These are phyloP conservation scores for Haberlea rhodopensis DNA, from an alignment of 257 asterid genomes.

Conservation along the genomic window DNA sequence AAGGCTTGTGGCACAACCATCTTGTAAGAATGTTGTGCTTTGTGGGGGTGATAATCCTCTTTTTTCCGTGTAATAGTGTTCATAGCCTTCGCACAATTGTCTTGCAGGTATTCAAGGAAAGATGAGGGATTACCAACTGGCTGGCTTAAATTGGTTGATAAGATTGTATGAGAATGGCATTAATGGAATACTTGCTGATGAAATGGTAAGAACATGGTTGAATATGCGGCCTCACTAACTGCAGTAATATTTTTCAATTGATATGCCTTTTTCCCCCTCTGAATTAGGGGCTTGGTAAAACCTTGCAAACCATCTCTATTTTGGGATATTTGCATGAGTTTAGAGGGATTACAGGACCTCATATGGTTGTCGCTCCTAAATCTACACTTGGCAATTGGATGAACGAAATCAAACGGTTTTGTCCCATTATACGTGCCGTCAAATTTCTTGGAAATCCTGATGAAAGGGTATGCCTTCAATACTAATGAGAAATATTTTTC, in stretches of 20 bases:
- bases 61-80: conserved; percentile 4
- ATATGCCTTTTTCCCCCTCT: conserved; percentile 15
- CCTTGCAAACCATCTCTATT: conserved; percentile 95
- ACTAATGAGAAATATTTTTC: neutral
- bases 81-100: neutral
- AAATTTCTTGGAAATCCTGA: conserved; percentile 98
- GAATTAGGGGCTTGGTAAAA: conserved; percentile 90
- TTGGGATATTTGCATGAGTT: conserved; percentile 92
- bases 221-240: conserved; percentile 2
- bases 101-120: conserved; percentile 92
- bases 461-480: conserved; percentile 68
- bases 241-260: neutral
- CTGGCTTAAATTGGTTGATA: conserved; percentile 97
- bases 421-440: conserved; percentile 86
- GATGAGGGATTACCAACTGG: conserved; percentile 99
- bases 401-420: conserved; percentile 96
- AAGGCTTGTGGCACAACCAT: conserved; percentile 86
- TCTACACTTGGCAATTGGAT: conserved; percentile 99
- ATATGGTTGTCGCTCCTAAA: conserved; percentile 99
- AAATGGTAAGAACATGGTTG: conserved; percentile 57
- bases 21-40: conserved; percentile 56
- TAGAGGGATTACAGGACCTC: conserved; percentile 98
- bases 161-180: conserved; percentile 97
- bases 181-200: conserved; percentile 98
- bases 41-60: neutral